Conservation (phyloP, 176 grass and related monocot species). For the Luzula sylvatica region DNA sequence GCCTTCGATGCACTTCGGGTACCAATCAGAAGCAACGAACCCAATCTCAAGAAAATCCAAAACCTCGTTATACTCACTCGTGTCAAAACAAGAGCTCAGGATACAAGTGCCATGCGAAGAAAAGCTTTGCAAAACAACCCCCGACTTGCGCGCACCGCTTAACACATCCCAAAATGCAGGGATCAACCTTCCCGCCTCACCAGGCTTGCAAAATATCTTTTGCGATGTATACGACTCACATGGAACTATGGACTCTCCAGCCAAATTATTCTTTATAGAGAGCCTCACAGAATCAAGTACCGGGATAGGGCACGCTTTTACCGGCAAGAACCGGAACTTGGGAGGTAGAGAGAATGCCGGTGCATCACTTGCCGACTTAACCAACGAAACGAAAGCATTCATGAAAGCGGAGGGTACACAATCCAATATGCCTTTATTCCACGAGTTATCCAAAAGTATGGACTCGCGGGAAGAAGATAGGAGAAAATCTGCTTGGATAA, state of each 20-base stretch:
- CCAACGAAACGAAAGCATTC: constrained; percentile 39
- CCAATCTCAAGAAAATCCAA: constrained; percentile 40
- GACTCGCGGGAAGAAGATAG: constrained; percentile 57
- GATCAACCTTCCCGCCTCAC: constrained; percentile 25
- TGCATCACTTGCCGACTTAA: constrained; percentile 31
- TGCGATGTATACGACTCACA: constrained; percentile 37
- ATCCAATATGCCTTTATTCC: constrained; percentile 75
- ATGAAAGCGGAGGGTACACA: constrained; percentile 55
- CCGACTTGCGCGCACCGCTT: constrained; percentile 17
- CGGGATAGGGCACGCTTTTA: constrained; percentile 21
- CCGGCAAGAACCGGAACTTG: constrained; percentile 43
- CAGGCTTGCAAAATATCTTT: constrained; percentile 58
- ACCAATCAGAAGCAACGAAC: constrained; percentile 36
- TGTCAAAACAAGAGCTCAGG: constrained; percentile 49
- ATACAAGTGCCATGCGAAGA: constrained; percentile 48
- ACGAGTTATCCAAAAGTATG: constrained; percentile 42
- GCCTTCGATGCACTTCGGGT: constrained; percentile 51
- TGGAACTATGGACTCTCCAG: constrained; percentile 43
- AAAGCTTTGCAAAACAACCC: constrained; percentile 30
- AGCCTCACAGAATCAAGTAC: constrained; percentile 40
- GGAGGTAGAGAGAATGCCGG: constrained; percentile 23
- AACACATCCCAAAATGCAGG: constrained; percentile 51
- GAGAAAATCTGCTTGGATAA: constrained; percentile 75
- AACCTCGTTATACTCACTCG: constrained; percentile 12
- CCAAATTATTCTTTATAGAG: constrained; percentile 44